These are phyloP conservation scores for Irpex lacteus DNA, from an alignment of 1,284 basidiomycete species.

Conservation along the genomic window DNA sequence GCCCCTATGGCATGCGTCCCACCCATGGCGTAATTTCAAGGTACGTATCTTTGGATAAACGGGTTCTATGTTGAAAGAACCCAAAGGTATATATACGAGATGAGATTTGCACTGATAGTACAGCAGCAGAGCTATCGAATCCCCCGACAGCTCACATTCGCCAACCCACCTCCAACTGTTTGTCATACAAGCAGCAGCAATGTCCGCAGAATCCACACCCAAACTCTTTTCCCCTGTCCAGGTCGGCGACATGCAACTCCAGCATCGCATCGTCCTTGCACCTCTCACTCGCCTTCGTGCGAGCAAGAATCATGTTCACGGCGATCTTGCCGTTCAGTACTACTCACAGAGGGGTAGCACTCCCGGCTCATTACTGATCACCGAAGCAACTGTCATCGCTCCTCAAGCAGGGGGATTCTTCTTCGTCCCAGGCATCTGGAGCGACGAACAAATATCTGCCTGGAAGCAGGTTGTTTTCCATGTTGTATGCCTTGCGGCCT, in stretches of 20 bases:
- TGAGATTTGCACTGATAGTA: too few species aligned
- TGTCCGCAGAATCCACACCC: conserved; percentile 4
- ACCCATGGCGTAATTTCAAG: too few species aligned
- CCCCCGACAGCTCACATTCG: too few species aligned
- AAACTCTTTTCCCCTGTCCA: conserved; percentile 44
- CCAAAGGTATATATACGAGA: too few species aligned
- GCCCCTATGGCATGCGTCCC: too few species aligned
- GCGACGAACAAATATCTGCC: conserved; percentile 38
- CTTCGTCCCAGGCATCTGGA: conserved; percentile 44
- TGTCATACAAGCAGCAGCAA: too few species aligned
- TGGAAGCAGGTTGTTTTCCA: conserved; percentile 42
- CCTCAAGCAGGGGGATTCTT: conserved; percentile 35
- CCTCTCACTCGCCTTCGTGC: conserved; percentile 44
- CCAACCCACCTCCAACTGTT: too few species aligned
- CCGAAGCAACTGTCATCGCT: conserved; percentile 45
- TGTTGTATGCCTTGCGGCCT: conserved; percentile 22
- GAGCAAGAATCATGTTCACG: conserved; percentile 22
- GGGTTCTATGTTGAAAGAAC: too few species aligned
- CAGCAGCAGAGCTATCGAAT: too few species aligned
- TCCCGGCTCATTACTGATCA: conserved; percentile 46
- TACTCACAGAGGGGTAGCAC: conserved; percentile 43
- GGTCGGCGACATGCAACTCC: conserved; percentile 38
- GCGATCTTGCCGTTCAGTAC: conserved; percentile 37
- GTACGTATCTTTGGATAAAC: too few species aligned
- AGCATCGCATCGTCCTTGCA: conserved; percentile 46